Base-by-base conservation (phyloP, 108 stramenopile species). In the Nitzschia sp. region DNA sequence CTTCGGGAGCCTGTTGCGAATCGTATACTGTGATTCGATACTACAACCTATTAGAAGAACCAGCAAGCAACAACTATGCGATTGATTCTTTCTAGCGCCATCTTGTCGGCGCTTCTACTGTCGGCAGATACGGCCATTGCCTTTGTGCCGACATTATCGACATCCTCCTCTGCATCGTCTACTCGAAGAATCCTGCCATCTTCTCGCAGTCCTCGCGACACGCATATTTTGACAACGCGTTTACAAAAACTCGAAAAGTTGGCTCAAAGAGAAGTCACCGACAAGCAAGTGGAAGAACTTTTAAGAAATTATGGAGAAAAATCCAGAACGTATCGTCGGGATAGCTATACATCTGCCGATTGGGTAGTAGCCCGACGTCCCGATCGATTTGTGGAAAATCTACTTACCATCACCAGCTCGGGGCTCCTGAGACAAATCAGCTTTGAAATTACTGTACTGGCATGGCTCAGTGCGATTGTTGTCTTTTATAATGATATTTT, bases 401-500 rank as follows among this genome's bases (percentile, higher is more conserved):
- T 59, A 5, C 18, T 59, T 15, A 59, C n/a, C 1, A 79, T 81
- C 46, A 71, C 80, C 65, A 68, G 59, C 31, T 84, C 82, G 3
- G 86, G 80, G 11, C 64, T 87, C 13, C 70, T 82, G 2, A 60
- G 82, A n/a, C 81, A 83, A 54, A 28, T 87, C n/a, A 19, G 57
- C 24, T 59, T 56, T 33, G 71, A 87, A 35, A 79, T 87, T 5
- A 26, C 24, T n/a, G 64, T 75, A 17, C 71, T 82, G 21, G 66
- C 79, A 5, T 26, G 54, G n/a, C 58, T 81, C 3, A 74, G 75
- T 1, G 64, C 64, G 18, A 3, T 75, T 25, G 75, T 84, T 15
- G 31, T 79, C 34, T n/a, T 60, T 13, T 84, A 77, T 66, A 80
- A 82, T 65, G 47, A 48, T 21, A 9, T 70, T 57, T 23, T 71